Evolutionary conservation across 2,329 filamentous ascomycete genomes (phyloP), one percentile per base, ranked within the genome.

Genomic region (Fusarium camptoceras): DNA sequence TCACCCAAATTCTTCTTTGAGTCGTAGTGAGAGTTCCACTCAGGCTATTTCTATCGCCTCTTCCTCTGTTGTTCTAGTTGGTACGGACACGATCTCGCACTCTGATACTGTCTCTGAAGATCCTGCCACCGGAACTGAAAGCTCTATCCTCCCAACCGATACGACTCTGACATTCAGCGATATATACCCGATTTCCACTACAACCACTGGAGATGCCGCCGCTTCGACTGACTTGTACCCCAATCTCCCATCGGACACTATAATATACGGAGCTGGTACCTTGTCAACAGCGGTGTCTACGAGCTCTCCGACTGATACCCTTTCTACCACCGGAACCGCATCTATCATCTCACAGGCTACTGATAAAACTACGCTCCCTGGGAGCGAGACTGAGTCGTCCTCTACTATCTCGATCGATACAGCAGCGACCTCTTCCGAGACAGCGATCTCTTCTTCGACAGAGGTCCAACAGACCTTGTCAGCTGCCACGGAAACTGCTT

Each of bases 151-250:
- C 15, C 20, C 20, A 12, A 43, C 41, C 3, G 20, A 43, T 16
- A 15, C 41, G 14, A 15, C 14, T 6, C 1, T 4, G 14, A 18
- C 15, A 0, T 16, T 24, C 3, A 22, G 14, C 4, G 10, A 4
- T 9, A n/a, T n/a, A 11, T 4, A 37, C 5, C 1, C 34, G 16
- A 1, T 11, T 11, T 37, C 34, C 0, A 37, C 34, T 24, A 6
- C 5, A 22, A 24, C 8, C 5, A 7, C 8, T 18, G 20, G 3
- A 2, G 20, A 11, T 24, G 5, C 5, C 4, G 14, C 3, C 6
- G 4, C 18, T 16, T 43, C 41, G 14, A 43, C 41, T 16, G 16
- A 37, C 9, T 37, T 18, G 31, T n/a, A 37, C 16, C 31, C 31
- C 31, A 6, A 18, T 10, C 5, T 37, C 16, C 31, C 31, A n/a